phyloP scores from a whole-genome alignment of 2,329 filamentous ascomycete species.

The Nemania sp. region DNA sequence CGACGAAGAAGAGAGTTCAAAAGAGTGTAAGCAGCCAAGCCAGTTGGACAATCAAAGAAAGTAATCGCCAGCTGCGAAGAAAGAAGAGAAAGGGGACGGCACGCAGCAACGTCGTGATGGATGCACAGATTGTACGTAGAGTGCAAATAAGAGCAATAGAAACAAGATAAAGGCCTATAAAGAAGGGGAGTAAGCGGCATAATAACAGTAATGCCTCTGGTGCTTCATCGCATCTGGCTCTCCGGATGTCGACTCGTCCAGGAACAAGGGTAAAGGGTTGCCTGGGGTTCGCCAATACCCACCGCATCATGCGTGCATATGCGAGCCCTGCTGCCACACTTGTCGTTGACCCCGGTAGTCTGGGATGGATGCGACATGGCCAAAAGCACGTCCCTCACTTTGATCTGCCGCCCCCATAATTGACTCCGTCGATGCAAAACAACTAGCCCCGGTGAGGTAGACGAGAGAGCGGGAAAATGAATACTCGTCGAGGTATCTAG shows the following conservation, averaged over 20 bases:
- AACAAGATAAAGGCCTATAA: conserved; percentile 40
- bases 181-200: conserved; percentile 40
- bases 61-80: conserved; percentile 49
- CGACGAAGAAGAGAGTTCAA: conserved; percentile 45
- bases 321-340: conserved; percentile 49
- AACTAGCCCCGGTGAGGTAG: conserved; percentile 28
- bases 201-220: conserved; percentile 47
- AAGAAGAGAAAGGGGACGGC: conserved; percentile 45
- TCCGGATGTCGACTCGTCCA: conserved; percentile 42
- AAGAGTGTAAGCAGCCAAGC: conserved; percentile 63
- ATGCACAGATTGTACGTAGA: conserved; percentile 36
- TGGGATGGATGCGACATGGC: conserved; percentile 43
- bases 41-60: conserved; percentile 56
- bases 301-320: conserved; percentile 39
- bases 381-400: conserved; percentile 44
- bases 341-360: conserved; percentile 38
- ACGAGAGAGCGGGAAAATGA: conserved; percentile 21
- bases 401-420: conserved; percentile 40
- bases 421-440: conserved; percentile 39
- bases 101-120: conserved; percentile 41
- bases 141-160: conserved; percentile 47
- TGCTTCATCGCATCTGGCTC: conserved; percentile 37
- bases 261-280: conserved; percentile 41
- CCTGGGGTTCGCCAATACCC: conserved; percentile 41
- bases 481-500: conserved; percentile 2